Conservation (phyloP, 148 eudicot genomes). For the Persicaria tinctoria region DNA sequence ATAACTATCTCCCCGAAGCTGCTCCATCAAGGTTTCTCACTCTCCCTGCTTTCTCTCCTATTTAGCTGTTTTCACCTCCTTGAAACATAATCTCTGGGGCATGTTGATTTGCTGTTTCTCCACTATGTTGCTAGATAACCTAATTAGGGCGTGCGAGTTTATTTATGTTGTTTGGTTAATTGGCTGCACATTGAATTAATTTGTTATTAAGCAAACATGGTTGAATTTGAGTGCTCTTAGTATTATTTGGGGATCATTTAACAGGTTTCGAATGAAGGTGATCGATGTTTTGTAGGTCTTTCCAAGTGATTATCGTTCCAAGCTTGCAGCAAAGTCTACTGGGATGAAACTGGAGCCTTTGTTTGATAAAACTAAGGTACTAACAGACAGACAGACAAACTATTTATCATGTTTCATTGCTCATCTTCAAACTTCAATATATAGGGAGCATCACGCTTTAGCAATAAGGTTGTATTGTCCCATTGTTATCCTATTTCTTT, state of each 20-base stretch:
- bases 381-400: not conserved
- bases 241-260: constrained; percentile 15
- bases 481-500: not conserved
- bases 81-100: too few species aligned
- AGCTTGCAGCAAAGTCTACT: constrained; percentile 77
- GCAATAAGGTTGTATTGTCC: not conserved
- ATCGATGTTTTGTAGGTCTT: constrained; percentile 82
- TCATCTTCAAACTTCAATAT: not conserved
- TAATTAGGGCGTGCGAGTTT: too few species aligned
- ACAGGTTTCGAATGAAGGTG: constrained; percentile 96
- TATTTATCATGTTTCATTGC: constrained; percentile 5
- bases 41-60: too few species aligned
- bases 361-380: constrained; percentile 82
- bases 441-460: not conserved
- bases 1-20: too few species aligned
- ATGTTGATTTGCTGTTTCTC: too few species aligned
- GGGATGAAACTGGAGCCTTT: constrained; percentile 83
- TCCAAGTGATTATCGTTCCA: constrained; percentile 76
- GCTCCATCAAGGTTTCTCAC: too few species aligned
- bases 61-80: too few species aligned
- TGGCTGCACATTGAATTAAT: not conserved
- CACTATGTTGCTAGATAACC: too few species aligned
- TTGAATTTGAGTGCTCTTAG: not conserved
- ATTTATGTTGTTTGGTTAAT: too few species aligned
- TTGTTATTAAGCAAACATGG: not conserved